phyloP scores from a whole-genome alignment of 139 green algal species.

The Pleodorina starrii region DNA sequence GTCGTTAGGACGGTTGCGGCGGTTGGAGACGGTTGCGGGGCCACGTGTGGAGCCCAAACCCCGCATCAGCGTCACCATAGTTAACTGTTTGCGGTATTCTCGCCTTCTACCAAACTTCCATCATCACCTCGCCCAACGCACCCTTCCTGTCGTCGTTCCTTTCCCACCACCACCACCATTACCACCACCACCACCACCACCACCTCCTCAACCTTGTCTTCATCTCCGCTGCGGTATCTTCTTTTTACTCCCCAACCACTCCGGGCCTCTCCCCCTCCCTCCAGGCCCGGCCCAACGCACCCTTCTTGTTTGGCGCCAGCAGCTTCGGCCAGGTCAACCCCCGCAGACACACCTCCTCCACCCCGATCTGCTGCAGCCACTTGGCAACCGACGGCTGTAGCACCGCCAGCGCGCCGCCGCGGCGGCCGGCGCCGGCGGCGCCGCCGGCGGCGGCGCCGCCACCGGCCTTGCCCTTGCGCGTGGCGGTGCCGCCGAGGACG shows the following conservation, averaged over 20 bases:
- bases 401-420: conserved; percentile 56
- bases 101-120: too few species aligned
- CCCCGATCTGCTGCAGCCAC: conserved; percentile 72
- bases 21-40: too few species aligned
- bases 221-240: too few species aligned
- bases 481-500: conserved; percentile 5
- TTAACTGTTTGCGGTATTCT: too few species aligned
- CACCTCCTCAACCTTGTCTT: too few species aligned
- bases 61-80: too few species aligned
- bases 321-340: conserved; percentile 82
- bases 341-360: conserved; percentile 73
- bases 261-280: not conserved
- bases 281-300: conserved; percentile 62
- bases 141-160: too few species aligned
- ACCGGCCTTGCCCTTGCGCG: conserved; percentile 11
- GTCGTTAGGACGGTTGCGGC: not conserved
- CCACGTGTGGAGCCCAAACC: too few species aligned
- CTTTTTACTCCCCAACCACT: not conserved
- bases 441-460: not conserved
- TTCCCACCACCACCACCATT: too few species aligned
- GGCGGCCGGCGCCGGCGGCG: not conserved
- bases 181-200: too few species aligned
- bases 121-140: too few species aligned
- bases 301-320: conserved; percentile 73
- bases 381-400: conserved; percentile 61